These are phyloP conservation scores for Scleroderma citrinum DNA, from an alignment of 768 basidiomycete species.

Conservation along the genomic window DNA sequence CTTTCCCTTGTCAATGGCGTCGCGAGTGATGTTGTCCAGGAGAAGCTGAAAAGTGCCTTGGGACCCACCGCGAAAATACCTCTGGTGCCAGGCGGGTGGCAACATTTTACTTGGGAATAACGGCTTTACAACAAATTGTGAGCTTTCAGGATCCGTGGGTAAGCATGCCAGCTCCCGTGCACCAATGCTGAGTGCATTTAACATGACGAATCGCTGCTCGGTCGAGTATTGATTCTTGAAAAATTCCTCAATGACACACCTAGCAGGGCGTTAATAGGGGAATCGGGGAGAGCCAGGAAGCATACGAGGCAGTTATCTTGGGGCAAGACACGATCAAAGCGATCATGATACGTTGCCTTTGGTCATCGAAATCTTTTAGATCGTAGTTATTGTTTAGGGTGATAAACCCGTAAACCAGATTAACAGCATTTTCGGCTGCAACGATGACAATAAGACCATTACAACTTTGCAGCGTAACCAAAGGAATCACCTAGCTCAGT, in stretches of 20 bases:
- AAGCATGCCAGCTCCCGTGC: slow-evolving; percentile 72
- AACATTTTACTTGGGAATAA: slow-evolving; percentile 80
- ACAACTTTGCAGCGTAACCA: neutral
- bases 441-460: neutral
- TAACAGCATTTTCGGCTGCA: slow-evolving; percentile 85
- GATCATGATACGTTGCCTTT: slow-evolving; percentile 69
- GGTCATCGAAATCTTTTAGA: slow-evolving; percentile 68
- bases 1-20: slow-evolving; percentile 57
- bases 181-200: slow-evolving; percentile 82
- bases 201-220: slow-evolving; percentile 75
- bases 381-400: slow-evolving; percentile 81
- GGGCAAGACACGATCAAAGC: slow-evolving; percentile 83
- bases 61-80: slow-evolving; percentile 47
- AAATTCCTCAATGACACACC: slow-evolving; percentile 84
- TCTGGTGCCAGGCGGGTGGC: slow-evolving; percentile 63
- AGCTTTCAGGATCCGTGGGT: slow-evolving; percentile 25
- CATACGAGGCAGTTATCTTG: slow-evolving; percentile 73
- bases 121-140: slow-evolving; percentile 32
- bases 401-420: slow-evolving; percentile 68
- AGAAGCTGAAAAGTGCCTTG: slow-evolving; percentile 45
- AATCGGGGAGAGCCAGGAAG: neutral
- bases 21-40: slow-evolving; percentile 54
- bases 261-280: slow-evolving; percentile 26
- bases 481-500: slow-evolving; percentile 67
- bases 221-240: slow-evolving; percentile 92